Conservation (phyloP, 345 rosid genomes). For the Nephelium lappaceum region DNA sequence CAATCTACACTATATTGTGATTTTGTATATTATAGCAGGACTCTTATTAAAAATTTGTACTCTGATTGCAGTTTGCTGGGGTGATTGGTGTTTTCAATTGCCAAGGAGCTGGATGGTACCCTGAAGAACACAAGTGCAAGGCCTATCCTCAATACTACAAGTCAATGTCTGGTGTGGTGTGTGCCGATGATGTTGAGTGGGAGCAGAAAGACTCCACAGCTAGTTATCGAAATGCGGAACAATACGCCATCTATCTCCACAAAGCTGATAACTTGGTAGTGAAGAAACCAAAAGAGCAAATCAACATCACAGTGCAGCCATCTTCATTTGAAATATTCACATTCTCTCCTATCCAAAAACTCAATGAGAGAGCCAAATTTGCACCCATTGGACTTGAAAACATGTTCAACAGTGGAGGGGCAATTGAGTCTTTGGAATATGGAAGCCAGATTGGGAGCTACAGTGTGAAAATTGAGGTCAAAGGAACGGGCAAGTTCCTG, state of each 20-base stretch:
- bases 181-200: constrained; percentile 19
- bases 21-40: no score
- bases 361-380: constrained; percentile 23
- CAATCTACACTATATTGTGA: no score
- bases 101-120: constrained; percentile 39
- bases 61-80: constrained; percentile 12
- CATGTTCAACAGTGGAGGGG: constrained; percentile 52
- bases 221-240: background rate
- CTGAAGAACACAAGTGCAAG: constrained; percentile 7
- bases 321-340: constrained; percentile 47
- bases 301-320: constrained; percentile 32
- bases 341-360: constrained; percentile 29
- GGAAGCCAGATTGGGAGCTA: background rate
- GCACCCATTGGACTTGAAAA: constrained; percentile 44
- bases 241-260: constrained; percentile 26
- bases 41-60: background rate
- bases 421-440: constrained; percentile 28
- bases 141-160: constrained; percentile 11
- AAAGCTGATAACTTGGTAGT: constrained; percentile 21
- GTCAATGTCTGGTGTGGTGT: background rate
- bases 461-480: constrained; percentile 13
- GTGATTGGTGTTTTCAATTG: constrained; percentile 36
- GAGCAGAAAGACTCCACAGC: constrained; percentile 12
- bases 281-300: constrained; percentile 14
- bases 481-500: constrained; percentile 31